Percentiles rank a stretch among this genome's conserved stretches.
These are phyloP conservation scores for Stephania yunnanensis DNA, from an alignment of 164 flowering plant species.

Conservation along the genomic window DNA sequence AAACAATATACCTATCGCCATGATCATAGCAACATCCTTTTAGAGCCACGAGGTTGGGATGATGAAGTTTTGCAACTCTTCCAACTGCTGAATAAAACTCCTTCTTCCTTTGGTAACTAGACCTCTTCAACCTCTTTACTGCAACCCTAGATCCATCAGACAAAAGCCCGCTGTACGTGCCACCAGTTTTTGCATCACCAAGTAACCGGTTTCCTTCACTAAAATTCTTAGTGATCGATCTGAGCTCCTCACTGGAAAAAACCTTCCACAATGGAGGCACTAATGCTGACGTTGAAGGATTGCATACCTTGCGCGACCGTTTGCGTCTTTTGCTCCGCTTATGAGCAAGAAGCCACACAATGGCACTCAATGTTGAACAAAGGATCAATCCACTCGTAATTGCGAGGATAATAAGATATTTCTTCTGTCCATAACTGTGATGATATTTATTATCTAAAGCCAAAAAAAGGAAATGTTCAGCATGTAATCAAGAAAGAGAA, in stretches of 20 bases:
- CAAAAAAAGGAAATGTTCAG: slow-evolving; percentile 2
- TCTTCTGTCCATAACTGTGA: slow-evolving; percentile 69
- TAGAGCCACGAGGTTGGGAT: slow-evolving; percentile 81
- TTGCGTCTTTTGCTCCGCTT: slow-evolving; percentile 60
- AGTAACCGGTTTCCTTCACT: slow-evolving; percentile 92
- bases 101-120: slow-evolving; percentile 85
- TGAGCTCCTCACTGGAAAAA: slow-evolving; percentile 73
- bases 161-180: slow-evolving; percentile 77
- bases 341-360: slow-evolving; percentile 76
- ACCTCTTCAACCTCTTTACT: slow-evolving; percentile 85
- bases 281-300: slow-evolving; percentile 60
- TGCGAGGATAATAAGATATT: slow-evolving; percentile 74
- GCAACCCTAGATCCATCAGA: slow-evolving; percentile 90
- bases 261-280: slow-evolving; percentile 84
- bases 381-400: slow-evolving; percentile 81
- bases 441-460: slow-evolving; percentile 48
- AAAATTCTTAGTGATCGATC: slow-evolving; percentile 75
- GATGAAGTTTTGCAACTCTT: slow-evolving; percentile 82
- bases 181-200: slow-evolving; percentile 93
- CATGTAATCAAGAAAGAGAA: neutral
- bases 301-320: slow-evolving; percentile 58
- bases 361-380: slow-evolving; percentile 56
- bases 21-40: slow-evolving; percentile 96
- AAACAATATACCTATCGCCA: slow-evolving; percentile 87
- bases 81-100: slow-evolving; percentile 90